Evolutionary conservation across 2,329 filamentous ascomycete genomes (phyloP), one percentile per base, ranked within the genome.

Genomic region (Colletotrichum incanum): DNA sequence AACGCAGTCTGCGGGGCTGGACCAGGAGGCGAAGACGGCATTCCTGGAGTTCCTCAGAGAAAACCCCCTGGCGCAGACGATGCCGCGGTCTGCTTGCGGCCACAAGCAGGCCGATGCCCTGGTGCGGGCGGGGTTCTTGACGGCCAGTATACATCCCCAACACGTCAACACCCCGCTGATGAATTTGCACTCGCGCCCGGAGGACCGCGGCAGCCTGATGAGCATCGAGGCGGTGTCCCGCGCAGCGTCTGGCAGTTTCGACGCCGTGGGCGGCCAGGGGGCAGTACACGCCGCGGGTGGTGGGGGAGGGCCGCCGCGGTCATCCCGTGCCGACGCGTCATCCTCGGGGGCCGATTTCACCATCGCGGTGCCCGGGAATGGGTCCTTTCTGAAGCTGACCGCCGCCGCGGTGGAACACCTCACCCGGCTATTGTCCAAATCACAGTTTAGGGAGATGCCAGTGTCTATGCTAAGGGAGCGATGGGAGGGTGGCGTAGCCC

Each of bases 121-220:
- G 0, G 88, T 94, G 70, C 83, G 86, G 54, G 87, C 88, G 0
- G 93, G 93, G 2, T 93, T 94, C 76, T 80, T 95, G 1, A 93
- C 92, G 2, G 84, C 82, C 71, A 75, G 75, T 73, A 80, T 65
- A 11, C 66, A 71, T 34, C 54, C 71, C 31, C 60, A 65, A 41
- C 54, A 71, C 43, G 67, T 73, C 11, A 55, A 54, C 16, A 73
- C 76, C 41, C 78, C 79, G 14, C 82, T 78, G 28, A 82, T 78
- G 71, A 84, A 81, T 50, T 77, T 86, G 14, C 83, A 84, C 59
- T 79, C 85, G 14, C 84, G 88, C 3, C 87, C 88, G 0, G 88
- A 89, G 65, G 86, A 88, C 66, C 84, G 85, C 74, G 86, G 86
- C 20, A 89, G 87, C 12, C 82, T 92, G 47, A 86, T 88, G 31